Conservation (phyloP, 305 asterid genomes). For the Solanum hybrid region DNA sequence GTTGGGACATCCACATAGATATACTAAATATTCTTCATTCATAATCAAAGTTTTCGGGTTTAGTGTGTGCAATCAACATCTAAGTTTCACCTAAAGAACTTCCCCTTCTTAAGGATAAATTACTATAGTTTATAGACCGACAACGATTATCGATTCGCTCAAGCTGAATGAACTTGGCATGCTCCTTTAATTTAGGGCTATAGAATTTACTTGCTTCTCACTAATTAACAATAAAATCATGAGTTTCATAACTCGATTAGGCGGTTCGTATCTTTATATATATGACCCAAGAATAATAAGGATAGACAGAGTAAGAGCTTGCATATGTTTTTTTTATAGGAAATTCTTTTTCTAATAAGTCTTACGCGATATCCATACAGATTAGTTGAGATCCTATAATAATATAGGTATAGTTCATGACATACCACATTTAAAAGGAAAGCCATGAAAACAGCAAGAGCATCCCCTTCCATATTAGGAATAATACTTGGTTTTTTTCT, state of each 20-base stretch:
- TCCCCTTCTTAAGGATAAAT: not conserved
- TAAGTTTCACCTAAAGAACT: not conserved
- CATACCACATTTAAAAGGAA: constrained; percentile 15
- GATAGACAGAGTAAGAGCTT: not conserved
- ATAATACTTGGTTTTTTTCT: constrained; percentile 15
- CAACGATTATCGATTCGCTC: not conserved
- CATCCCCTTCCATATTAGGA: constrained; percentile 27
- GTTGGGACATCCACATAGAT: not conserved
- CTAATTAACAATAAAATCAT: not conserved
- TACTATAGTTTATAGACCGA: not conserved
- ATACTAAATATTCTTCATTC: not conserved
- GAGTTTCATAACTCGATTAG: not conserved
- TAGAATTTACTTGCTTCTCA: not conserved
- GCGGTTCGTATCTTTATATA: not conserved
- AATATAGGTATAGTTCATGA: not conserved
- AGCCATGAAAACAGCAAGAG: constrained; percentile 13
- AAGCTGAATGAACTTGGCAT: not conserved
- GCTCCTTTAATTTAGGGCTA: not conserved
- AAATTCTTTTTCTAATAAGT: not conserved
- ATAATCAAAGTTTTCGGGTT: not conserved
- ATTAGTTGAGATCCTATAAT: not conserved
- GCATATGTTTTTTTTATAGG: not conserved
- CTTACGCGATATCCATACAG: not conserved
- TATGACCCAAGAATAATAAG: not conserved
- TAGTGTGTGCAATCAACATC: not conserved